phyloP scores from a whole-genome alignment of 306 rosid species.

The Prunus salicina region DNA sequence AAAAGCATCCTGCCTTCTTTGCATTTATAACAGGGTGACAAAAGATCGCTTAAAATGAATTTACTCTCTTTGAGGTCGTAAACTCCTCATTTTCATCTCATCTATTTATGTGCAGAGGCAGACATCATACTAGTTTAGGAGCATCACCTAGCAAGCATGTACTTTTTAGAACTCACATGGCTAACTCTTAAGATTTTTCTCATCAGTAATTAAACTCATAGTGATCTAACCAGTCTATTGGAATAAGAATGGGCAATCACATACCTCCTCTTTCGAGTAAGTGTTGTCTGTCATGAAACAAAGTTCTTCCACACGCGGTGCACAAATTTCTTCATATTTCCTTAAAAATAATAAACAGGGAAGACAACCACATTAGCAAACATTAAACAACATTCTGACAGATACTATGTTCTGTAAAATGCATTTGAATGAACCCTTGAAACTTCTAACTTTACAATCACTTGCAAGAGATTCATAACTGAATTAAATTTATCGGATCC shows the following conservation, averaged over 20 bases:
- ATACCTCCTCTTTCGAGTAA: slow-evolving; percentile 61
- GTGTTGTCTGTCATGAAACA: slow-evolving; percentile 67
- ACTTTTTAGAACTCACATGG: not conserved
- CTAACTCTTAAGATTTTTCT: not conserved
- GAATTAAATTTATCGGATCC: not conserved
- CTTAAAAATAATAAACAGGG: slow-evolving; percentile 26
- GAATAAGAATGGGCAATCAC: not conserved
- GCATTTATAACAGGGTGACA: not conserved
- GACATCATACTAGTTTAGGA: not conserved
- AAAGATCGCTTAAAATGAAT: not conserved
- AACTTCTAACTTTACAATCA: not conserved
- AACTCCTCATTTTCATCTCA: not conserved
- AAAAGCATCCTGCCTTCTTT: not conserved
- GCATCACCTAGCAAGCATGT: not conserved
- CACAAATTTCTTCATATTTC: slow-evolving; percentile 66
- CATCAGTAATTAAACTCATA: not conserved
- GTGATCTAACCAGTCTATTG: not conserved
- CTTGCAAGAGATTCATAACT: not conserved
- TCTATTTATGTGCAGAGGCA: not conserved
- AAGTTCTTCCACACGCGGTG: slow-evolving; percentile 58
- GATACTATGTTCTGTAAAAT: not conserved
- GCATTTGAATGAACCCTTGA: not conserved
- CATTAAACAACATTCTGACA: not conserved
- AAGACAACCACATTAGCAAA: slow-evolving; percentile 7
- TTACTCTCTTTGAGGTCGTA: not conserved